Evolutionary conservation across 306 rosid species (phyloP).

Genomic region (Calophaca sinica): DNA sequence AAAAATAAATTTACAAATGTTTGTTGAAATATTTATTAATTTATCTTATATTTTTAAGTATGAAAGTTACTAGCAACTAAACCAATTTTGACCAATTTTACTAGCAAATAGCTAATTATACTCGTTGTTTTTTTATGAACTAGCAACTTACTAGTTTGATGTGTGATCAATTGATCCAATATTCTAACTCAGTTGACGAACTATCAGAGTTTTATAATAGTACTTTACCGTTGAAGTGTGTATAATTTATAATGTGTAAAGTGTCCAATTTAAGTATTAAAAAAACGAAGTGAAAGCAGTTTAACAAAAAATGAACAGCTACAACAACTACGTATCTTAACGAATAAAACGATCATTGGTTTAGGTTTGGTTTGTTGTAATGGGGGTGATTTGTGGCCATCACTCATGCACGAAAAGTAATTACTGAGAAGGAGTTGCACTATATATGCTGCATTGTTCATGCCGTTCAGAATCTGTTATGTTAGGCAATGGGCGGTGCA

Average conservation of each 20-base stretch:
- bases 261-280: not conserved
- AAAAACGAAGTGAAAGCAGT: not conserved
- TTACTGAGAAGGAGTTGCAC: constrained; percentile 6
- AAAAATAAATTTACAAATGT: too few species aligned
- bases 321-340: constrained; percentile 38
- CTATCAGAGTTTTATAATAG: not conserved
- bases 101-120: too few species aligned
- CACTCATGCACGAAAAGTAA: not conserved
- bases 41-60: too few species aligned
- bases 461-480: not conserved
- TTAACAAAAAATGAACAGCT: constrained; percentile 11
- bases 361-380: constrained; percentile 14
- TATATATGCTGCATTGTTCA: constrained; percentile 21
- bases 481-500: constrained; percentile 43
- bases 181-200: too few species aligned
- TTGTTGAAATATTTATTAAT: too few species aligned
- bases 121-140: too few species aligned
- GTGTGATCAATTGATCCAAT: too few species aligned
- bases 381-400: not conserved
- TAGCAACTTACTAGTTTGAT: too few species aligned
- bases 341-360: not conserved
- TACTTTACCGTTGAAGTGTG: not conserved
- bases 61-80: too few species aligned
- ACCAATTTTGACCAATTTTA: too few species aligned
- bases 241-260: not conserved